Conservation (phyloP, 2,329 filamentous ascomycete genomes). For the Hypoxylon sp. region DNA sequence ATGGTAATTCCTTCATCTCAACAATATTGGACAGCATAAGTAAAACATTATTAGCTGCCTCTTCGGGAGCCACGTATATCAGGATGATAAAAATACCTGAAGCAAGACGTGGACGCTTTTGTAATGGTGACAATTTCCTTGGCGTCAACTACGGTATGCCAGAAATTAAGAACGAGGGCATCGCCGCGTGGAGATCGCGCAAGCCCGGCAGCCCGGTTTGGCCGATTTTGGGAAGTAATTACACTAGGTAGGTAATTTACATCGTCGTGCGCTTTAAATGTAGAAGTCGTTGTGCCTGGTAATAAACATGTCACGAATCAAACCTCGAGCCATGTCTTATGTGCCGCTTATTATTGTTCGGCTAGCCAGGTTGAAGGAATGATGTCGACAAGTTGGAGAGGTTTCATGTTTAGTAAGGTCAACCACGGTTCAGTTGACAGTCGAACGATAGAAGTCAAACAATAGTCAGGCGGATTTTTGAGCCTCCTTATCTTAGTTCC, state of each 20-base stretch:
- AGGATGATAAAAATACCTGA: conserved; percentile 36
- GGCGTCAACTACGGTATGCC: conserved; percentile 26
- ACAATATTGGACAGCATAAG: conserved; percentile 14
- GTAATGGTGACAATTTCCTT: conserved; percentile 24
- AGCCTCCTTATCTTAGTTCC: conserved; percentile 34
- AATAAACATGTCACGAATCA: conserved; percentile 33
- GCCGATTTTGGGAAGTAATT: conserved; percentile 8
- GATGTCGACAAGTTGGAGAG: conserved; percentile 6
- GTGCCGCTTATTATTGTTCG: conserved; percentile 12
- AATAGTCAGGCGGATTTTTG: conserved; percentile 23
- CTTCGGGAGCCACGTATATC: conserved; percentile 10
- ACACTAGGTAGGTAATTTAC: neutral
- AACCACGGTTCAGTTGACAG: conserved; percentile 1
- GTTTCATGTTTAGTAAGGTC: conserved; percentile 34
- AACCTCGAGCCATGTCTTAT: conserved; percentile 19
- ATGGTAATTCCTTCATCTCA: conserved; percentile 6
- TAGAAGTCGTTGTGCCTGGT: neutral
- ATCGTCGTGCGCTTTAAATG: conserved; percentile 12
- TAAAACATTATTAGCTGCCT: conserved; percentile 28
- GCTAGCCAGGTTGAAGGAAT: conserved; percentile 9
- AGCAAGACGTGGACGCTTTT: neutral
- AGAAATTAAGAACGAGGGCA: conserved; percentile 11
- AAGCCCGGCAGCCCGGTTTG: neutral
- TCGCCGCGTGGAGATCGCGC: conserved; percentile 7
- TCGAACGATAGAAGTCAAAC: conserved; percentile 8